Evolutionary conservation across 2,329 filamentous ascomycete species (phyloP).

Genomic region (Coleophoma eucalyptorum): DNA sequence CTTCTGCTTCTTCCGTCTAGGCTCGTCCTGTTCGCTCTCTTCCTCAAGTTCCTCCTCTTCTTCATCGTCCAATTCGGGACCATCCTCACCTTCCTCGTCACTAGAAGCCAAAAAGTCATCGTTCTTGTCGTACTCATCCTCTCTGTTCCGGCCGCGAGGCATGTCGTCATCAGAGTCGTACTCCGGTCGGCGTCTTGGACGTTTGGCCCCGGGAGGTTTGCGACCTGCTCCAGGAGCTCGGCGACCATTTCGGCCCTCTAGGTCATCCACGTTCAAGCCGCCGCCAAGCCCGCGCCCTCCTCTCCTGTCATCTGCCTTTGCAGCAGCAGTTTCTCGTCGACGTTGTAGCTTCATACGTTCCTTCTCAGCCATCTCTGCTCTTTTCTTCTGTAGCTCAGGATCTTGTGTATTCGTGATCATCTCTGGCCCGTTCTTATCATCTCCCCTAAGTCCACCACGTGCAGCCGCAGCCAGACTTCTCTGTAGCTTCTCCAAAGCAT

Average conservation of each 20-base stretch:
- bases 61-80: constrained; percentile 52
- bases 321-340: constrained; percentile 63
- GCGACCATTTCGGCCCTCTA: constrained; percentile 55
- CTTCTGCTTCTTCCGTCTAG: constrained; percentile 28
- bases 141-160: constrained; percentile 49
- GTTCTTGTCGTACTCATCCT: constrained; percentile 75
- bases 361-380: constrained; percentile 71
- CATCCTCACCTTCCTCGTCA: constrained; percentile 63
- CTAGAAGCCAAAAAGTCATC: constrained; percentile 76
- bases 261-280: constrained; percentile 63
- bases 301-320: constrained; percentile 43
- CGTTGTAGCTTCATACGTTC: constrained; percentile 65
- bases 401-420: constrained; percentile 70
- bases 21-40: constrained; percentile 30
- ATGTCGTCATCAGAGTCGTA: constrained; percentile 77
- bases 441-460: constrained; percentile 46
- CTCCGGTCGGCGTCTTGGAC: constrained; percentile 55
- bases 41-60: constrained; percentile 42
- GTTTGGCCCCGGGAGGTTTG: constrained; percentile 45
- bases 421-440: constrained; percentile 55
- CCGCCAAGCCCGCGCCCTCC: constrained; percentile 39
- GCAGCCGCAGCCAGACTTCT: constrained; percentile 63
- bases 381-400: constrained; percentile 70
- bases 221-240: constrained; percentile 46
- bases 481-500: constrained; percentile 65